Conservation (phyloP, 805 yeast species). For the Candida arabinofermentans region DNA sequence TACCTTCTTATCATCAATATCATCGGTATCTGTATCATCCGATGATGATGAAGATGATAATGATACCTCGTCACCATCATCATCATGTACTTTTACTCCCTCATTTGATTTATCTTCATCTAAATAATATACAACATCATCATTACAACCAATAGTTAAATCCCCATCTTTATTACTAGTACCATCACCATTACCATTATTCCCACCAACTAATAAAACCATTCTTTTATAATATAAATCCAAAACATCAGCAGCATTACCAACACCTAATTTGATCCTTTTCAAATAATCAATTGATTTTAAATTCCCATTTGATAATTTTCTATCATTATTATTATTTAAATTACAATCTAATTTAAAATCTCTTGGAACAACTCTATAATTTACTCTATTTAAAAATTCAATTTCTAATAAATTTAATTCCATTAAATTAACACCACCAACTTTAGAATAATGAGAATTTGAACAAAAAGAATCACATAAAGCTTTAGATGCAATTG, state of each 20-base stretch:
- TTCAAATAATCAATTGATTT: conserved; percentile 32
- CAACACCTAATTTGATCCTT: conserved; percentile 24
- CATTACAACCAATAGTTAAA: conserved; percentile 29
- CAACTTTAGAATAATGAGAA: conserved; percentile 91
- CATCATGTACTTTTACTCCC: neutral
- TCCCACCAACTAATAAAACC: conserved; percentile 44
- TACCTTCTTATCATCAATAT: neutral
- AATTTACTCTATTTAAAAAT: conserved; percentile 73
- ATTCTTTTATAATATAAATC: conserved; percentile 47
- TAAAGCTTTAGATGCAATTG: conserved; percentile 84
- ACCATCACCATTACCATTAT: conserved; percentile 4
- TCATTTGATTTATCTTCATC: conserved; percentile 2
- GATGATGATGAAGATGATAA: conserved; percentile 4
- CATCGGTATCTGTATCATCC: neutral
- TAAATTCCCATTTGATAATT: conserved; percentile 21
- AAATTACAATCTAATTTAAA: conserved; percentile 31
- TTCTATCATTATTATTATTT: conserved; percentile 19
- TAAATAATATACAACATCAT: conserved; percentile 19
- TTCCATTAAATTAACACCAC: conserved; percentile 83
- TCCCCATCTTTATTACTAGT: conserved; percentile 17
- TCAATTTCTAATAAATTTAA: conserved; percentile 86
- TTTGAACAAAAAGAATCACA: conserved; percentile 95
- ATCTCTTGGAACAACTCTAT: conserved; percentile 64
- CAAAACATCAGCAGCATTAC: conserved; percentile 36
- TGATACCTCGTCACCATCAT: conserved; percentile 2